phyloP scores from a whole-genome alignment of 768 basidiomycete species.

The Boletus sp. region DNA sequence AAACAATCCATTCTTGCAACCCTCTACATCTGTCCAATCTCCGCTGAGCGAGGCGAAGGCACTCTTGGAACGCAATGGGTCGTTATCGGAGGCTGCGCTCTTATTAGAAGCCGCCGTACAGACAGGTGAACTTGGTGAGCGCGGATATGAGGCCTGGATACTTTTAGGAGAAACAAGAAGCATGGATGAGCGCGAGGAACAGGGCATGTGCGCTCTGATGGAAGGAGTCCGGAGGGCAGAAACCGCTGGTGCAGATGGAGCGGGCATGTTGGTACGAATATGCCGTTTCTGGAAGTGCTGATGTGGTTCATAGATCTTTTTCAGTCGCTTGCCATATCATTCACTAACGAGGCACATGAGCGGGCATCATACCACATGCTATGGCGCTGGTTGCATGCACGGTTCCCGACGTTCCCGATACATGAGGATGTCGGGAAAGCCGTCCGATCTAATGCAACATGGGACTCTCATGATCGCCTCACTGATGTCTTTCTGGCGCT shows the following conservation, averaged over 20 bases:
- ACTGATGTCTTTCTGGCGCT: conserved; percentile 82
- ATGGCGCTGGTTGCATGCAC: conserved; percentile 77
- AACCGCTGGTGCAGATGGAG: conserved; percentile 57
- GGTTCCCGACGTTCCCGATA: conserved; percentile 56
- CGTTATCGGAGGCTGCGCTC: conserved; percentile 82
- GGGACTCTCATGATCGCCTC: conserved; percentile 79
- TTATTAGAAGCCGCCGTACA: conserved; percentile 91
- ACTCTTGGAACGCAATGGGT: conserved; percentile 76
- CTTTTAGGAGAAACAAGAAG: conserved; percentile 85
- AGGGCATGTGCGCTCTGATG: conserved; percentile 74
- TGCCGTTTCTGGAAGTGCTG: neutral
- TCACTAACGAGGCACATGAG: conserved; percentile 92
- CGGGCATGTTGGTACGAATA: conserved; percentile 69
- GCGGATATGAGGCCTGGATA: conserved; percentile 89
- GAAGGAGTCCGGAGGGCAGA: conserved; percentile 72
- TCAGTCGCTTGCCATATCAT: conserved; percentile 93
- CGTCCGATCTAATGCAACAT: conserved; percentile 56
- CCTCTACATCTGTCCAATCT: conserved; percentile 46
- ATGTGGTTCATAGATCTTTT: conserved; percentile 9
- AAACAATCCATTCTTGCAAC: conserved; percentile 68
- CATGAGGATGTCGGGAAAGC: conserved; percentile 56
- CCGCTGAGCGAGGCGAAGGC: conserved; percentile 69
- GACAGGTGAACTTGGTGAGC: conserved; percentile 74
- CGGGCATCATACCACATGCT: conserved; percentile 83
- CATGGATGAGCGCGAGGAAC: conserved; percentile 87